Evolutionary conservation across 2,329 filamentous ascomycete species (phyloP).

Genomic region (Lasiodiplodia sp.): DNA sequence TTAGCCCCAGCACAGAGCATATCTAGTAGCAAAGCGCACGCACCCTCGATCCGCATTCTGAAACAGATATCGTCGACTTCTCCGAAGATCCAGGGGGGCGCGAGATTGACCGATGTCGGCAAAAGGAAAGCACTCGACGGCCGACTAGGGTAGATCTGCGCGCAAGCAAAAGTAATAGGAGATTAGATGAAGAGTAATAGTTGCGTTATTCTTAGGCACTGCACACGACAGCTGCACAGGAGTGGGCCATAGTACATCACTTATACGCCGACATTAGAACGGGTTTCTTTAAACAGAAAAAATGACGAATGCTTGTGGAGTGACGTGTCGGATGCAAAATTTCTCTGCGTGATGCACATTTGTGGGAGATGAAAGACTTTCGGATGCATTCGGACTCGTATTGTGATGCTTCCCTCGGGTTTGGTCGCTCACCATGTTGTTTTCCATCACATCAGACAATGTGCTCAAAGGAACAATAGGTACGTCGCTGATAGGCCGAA

Average conservation of each 20-base stretch:
- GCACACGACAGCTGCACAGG: too few species aligned
- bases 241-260: too few species aligned
- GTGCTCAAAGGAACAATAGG: not conserved
- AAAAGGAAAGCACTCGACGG: not conserved
- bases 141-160: too few species aligned
- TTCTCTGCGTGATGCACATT: not conserved
- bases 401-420: not conserved
- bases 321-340: too few species aligned
- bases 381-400: not conserved
- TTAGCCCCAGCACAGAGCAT: not conserved
- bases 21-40: not conserved
- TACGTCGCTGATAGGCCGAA: not conserved
- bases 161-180: too few species aligned
- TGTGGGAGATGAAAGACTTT: not conserved
- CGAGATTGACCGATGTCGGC: not conserved
- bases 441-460: not conserved
- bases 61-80: not conserved
- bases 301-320: too few species aligned
- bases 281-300: too few species aligned
- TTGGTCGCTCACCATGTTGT: not conserved
- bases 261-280: too few species aligned
- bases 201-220: too few species aligned
- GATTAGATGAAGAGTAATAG: too few species aligned
- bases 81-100: not conserved
- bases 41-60: not conserved